Base-by-base conservation (phyloP, 2,329 filamentous ascomycete species). In the Colletotrichum brevisporum region DNA sequence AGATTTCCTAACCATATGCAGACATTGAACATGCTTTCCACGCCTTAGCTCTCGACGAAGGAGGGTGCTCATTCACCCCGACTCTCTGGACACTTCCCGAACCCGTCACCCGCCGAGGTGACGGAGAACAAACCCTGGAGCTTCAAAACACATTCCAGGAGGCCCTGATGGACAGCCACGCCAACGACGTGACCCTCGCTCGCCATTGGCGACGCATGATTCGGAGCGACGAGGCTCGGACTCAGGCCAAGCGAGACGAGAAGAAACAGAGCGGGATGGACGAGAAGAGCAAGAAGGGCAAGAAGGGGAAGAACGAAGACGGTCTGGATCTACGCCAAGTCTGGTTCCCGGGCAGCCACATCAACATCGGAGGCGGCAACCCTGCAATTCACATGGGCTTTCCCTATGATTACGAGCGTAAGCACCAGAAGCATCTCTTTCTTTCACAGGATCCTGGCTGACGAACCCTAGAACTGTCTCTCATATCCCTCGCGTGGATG, bases 401-500 rank as follows among this genome's bases (percentile, higher is more conserved):
- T 1, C n/a, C 62, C 0, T 59, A 18, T 1, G 66, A 68, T 54
- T 65, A 54, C 2, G 61, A 68, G 36, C 66, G 54, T 68, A 26
- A 64, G 60, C 36, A 18, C 47, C 9, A 10, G 10, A 36, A 2
- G 5, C 6, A 9, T 31, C 6, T n/a, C 6, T 9, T 2, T 2
- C 10, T 10, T 36, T 2, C 8, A 4, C 31, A 9, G 31, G 2
- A 9, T 12, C 9, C 5, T 12, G 4, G 10, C 47, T 52, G 10
- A 48, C 52, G 26, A 12, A 15, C 31, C 24, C 6, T 4, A 71
- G 69, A 72, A 51, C 51, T 72, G 31, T 60, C 69, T 4, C 58
- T 69, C 26, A 69, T 71, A n/a, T 69, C 69, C 2, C 71, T 71
- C 26, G 39, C 71, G 2, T 72, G 69, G 71, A 72, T 72, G 69